Conservation (phyloP, 371 early-diverging fungal species). For the Actinomucor elegans region DNA sequence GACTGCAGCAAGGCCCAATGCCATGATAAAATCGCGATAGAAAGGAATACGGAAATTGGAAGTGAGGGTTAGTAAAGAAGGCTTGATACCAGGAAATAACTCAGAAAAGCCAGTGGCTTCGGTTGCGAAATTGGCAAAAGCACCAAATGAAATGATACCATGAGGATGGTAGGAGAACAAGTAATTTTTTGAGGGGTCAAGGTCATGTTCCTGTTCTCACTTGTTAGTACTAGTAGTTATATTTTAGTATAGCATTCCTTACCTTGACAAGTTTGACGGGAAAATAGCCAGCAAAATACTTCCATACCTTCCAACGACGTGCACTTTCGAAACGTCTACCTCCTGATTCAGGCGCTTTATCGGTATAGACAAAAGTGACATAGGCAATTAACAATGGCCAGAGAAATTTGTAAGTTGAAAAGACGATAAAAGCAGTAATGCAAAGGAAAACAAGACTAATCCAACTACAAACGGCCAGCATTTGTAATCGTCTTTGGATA, state of each 20-base stretch:
- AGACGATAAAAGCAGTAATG: slow-evolving; percentile 42
- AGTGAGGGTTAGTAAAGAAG: slow-evolving; percentile 61
- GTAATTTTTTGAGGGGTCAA: slow-evolving; percentile 76
- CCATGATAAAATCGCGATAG: slow-evolving; percentile 73
- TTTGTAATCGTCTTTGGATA: slow-evolving; percentile 73
- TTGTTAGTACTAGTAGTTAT: too few species aligned
- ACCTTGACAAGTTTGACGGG: slow-evolving; percentile 75
- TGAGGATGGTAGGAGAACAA: slow-evolving; percentile 83
- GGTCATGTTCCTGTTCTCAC: slow-evolving; percentile 69
- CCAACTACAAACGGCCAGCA: slow-evolving; percentile 51
- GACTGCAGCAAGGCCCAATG: slow-evolving; percentile 78
- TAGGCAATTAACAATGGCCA: slow-evolving; percentile 72
- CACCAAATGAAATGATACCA: slow-evolving; percentile 84
- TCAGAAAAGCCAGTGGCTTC: slow-evolving; percentile 68
- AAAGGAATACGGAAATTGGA: slow-evolving; percentile 70
- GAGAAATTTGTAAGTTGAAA: slow-evolving; percentile 46
- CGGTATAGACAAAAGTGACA: slow-evolving; percentile 57
- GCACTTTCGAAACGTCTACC: slow-evolving; percentile 67
- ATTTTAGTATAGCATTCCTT: slow-evolving; percentile 12
- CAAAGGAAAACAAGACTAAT: slow-evolving; percentile 37
- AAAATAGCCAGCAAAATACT: slow-evolving; percentile 77
- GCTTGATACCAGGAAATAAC: slow-evolving; percentile 65
- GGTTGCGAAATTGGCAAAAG: slow-evolving; percentile 80
- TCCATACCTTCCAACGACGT: slow-evolving; percentile 61
- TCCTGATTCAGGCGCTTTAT: slow-evolving; percentile 66